A percentile compares a stretch with the other conserved stretches of the same genome.
Conservation (phyloP, 306 rosid genomes). For the Quercus mongolica region DNA sequence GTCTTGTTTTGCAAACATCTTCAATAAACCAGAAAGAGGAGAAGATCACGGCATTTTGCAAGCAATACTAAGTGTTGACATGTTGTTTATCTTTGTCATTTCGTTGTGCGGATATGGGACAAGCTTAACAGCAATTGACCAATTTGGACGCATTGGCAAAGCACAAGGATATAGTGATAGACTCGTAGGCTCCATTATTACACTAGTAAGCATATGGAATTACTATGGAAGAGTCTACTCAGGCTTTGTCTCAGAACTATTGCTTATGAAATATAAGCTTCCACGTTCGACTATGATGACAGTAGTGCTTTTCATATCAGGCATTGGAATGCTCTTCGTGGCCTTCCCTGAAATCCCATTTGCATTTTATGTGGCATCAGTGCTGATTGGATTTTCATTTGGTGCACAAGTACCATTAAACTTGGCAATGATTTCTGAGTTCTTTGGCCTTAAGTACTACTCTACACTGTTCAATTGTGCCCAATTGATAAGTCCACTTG, state of each 20-base stretch:
- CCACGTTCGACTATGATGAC: slow-evolving; percentile 40
- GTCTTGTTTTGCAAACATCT: slow-evolving; percentile 17
- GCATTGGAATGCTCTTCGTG: slow-evolving; percentile 32
- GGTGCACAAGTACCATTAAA: slow-evolving; percentile 48
- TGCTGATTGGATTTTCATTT: slow-evolving; percentile 40
- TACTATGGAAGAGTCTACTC: slow-evolving; percentile 47
- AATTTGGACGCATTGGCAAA: slow-evolving; percentile 44
- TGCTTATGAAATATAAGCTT: slow-evolving; percentile 25
- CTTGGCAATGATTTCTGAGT: slow-evolving; percentile 47
- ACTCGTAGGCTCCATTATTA: slow-evolving; percentile 26
- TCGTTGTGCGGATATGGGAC: slow-evolving; percentile 39
- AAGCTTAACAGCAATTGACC: slow-evolving; percentile 39
- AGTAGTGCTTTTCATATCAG: slow-evolving; percentile 33
- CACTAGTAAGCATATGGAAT: slow-evolving; percentile 49
- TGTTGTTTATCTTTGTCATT: slow-evolving; percentile 35
- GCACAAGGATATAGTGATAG: slow-evolving; percentile 25
- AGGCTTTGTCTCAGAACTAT: slow-evolving; percentile 40
- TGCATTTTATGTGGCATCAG: slow-evolving; percentile 34
- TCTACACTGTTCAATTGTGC: slow-evolving; percentile 49
- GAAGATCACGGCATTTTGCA: slow-evolving; percentile 51
- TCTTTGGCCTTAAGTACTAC: slow-evolving; percentile 47
- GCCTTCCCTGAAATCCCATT: slow-evolving; percentile 37
- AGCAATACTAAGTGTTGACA: slow-evolving; percentile 38
- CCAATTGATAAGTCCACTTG: slow-evolving; percentile 36
- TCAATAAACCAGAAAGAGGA: slow-evolving; percentile 33